Evolutionary conservation across 2,329 filamentous ascomycete genomes (phyloP).

Genomic region (Penicillium sp.): DNA sequence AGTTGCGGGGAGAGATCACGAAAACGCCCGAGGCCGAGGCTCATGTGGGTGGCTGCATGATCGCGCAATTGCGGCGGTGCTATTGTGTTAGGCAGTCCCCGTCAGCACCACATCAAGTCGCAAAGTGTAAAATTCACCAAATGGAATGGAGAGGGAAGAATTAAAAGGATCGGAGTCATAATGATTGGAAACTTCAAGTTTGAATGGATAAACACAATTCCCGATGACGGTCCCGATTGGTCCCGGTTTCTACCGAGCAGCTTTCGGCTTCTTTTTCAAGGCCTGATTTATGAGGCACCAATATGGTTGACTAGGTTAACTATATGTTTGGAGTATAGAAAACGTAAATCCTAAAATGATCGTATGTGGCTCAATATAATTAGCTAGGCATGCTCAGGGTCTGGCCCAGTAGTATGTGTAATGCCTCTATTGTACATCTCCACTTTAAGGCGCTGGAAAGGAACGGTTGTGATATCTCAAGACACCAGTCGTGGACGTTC

Average conservation of each 20-base stretch:
- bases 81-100: not conserved
- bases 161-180: not conserved
- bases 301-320: not conserved
- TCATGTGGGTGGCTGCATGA: slow-evolving; percentile 3
- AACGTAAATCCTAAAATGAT: not conserved
- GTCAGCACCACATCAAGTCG: not conserved
- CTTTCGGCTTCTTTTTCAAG: not conserved
- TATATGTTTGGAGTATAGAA: not conserved
- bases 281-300: not conserved
- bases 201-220: slow-evolving; percentile 8
- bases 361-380: not conserved
- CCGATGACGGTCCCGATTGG: slow-evolving; percentile 3
- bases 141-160: not conserved
- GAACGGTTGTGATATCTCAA: not conserved
- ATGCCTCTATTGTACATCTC: not conserved
- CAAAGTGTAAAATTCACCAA: not conserved
- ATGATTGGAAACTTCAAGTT: not conserved
- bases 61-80: not conserved
- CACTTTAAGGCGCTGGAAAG: not conserved
- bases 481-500: not conserved
- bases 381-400: not conserved
- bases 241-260: slow-evolving; percentile 24
- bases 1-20: slow-evolving; percentile 14
- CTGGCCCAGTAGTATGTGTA: not conserved
- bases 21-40: slow-evolving; percentile 16